Percentiles rank a stretch among this genome's conserved stretches.
Conservation (phyloP, 2,329 filamentous ascomycete genomes). For the Phaeosphaeriaceae sp. region DNA sequence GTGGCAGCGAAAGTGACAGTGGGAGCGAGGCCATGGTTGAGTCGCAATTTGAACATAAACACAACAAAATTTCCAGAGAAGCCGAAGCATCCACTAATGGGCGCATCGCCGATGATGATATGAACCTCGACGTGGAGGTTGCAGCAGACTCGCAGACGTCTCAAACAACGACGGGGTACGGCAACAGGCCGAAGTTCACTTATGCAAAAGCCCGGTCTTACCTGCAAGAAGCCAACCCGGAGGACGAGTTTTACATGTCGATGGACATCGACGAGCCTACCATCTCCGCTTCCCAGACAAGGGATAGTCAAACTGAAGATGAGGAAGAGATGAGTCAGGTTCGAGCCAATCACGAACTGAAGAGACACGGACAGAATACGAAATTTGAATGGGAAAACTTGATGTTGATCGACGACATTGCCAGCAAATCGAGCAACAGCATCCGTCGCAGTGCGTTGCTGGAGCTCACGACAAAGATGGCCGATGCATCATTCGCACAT, state of each 20-base stretch:
- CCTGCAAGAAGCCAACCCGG: conserved; percentile 59
- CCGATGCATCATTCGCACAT: conserved; percentile 67
- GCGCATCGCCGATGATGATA: conserved; percentile 13
- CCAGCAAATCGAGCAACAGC: conserved; percentile 52
- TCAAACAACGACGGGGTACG: conserved; percentile 23
- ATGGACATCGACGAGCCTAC: conserved; percentile 40
- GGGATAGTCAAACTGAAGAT: conserved; percentile 49
- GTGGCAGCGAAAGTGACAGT: conserved; percentile 30
- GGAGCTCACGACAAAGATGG: conserved; percentile 62
- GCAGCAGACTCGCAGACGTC: conserved; percentile 36
- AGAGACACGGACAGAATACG: conserved; percentile 64
- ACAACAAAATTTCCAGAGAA: neutral
- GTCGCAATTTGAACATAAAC: neutral
- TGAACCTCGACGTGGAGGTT: conserved; percentile 27
- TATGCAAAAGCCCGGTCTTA: conserved; percentile 68
- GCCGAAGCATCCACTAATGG: neutral
- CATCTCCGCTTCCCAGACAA: conserved; percentile 22
- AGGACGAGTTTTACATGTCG: conserved; percentile 47
- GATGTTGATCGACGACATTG: conserved; percentile 65
- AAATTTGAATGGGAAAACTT: conserved; percentile 64
- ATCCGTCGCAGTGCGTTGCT: conserved; percentile 60
- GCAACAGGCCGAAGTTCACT: conserved; percentile 57
- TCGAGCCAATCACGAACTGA: conserved; percentile 67
- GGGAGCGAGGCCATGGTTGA: conserved; percentile 10
- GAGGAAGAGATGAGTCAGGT: conserved; percentile 53